Evolutionary conservation across 495 filamentous ascomycete species (phyloP).

Genomic region (Penicillium fimorum): DNA sequence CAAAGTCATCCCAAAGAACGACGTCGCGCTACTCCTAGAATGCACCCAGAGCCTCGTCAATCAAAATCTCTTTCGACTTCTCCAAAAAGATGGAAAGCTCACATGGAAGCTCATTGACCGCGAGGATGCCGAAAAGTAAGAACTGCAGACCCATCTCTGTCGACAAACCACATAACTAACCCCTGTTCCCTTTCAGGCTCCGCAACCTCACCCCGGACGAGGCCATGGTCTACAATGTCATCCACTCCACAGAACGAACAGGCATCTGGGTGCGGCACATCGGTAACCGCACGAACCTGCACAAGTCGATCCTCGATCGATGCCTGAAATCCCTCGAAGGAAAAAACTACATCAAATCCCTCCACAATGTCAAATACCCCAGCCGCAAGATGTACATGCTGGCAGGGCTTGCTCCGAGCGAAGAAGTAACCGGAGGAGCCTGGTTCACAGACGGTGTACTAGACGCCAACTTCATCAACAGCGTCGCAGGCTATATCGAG

Average conservation of each 20-base stretch:
- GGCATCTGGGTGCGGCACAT: conserved; percentile 88
- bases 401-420: conserved; percentile 66
- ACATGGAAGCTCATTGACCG: conserved; percentile 65
- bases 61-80: conserved; percentile 65
- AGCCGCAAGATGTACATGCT: conserved; percentile 67
- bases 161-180: conserved; percentile 8
- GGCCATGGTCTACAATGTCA: conserved; percentile 75
- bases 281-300: conserved; percentile 69
- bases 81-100: conserved; percentile 51
- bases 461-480: conserved; percentile 80
- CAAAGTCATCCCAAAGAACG: conserved; percentile 57
- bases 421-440: conserved; percentile 85
- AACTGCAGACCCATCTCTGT: background rate
- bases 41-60: conserved; percentile 62
- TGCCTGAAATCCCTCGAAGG: conserved; percentile 74
- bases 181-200: conserved; percentile 49
- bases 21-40: conserved; percentile 55
- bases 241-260: conserved; percentile 75
- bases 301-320: conserved; percentile 72
- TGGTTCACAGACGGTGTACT: conserved; percentile 90
- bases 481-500: conserved; percentile 64
- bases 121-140: conserved; percentile 71
- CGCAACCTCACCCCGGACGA: conserved; percentile 66
- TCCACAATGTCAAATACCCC: conserved; percentile 60
- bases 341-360: conserved; percentile 82